Evolutionary conservation across 805 yeast species (phyloP).

Genomic region (Wickerhamomyces subpelliculosus): DNA sequence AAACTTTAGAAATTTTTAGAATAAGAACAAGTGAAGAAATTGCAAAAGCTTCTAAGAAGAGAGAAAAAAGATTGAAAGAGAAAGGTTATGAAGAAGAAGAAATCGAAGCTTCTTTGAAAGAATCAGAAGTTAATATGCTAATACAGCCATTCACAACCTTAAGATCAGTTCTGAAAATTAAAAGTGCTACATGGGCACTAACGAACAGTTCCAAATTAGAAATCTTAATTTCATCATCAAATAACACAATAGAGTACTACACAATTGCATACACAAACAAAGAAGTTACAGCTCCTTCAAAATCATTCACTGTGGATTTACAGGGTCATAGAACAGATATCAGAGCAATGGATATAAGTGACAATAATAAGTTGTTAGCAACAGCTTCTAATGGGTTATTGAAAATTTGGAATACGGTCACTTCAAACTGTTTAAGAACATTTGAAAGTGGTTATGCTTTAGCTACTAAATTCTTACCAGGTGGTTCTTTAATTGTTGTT

Average conservation of each 20-base stretch:
- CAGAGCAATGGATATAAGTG: slow-evolving; percentile 74
- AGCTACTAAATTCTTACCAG: slow-evolving; percentile 78
- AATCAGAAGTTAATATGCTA: slow-evolving; percentile 44
- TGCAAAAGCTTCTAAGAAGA: slow-evolving; percentile 64
- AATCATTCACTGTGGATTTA: slow-evolving; percentile 55
- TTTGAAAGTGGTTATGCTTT: slow-evolving; percentile 87
- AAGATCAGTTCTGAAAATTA: slow-evolving; percentile 58
- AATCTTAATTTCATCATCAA: slow-evolving; percentile 56
- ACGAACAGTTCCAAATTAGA: slow-evolving; percentile 44
- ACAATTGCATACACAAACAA: slow-evolving; percentile 50
- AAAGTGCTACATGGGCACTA: slow-evolving; percentile 59
- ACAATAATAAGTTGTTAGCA: slow-evolving; percentile 73
- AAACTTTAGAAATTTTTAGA: slow-evolving; percentile 74
- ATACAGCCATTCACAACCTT: slow-evolving; percentile 65
- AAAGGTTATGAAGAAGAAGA: slow-evolving; percentile 61
- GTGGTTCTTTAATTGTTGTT: slow-evolving; percentile 78
- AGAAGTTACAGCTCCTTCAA: slow-evolving; percentile 42
- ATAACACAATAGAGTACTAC: slow-evolving; percentile 72
- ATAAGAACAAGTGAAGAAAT: slow-evolving; percentile 72
- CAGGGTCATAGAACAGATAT: slow-evolving; percentile 90
- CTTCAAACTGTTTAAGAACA: slow-evolving; percentile 73
- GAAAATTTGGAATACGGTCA: slow-evolving; percentile 80
- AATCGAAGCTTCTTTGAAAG: slow-evolving; percentile 40
- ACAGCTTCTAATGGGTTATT: slow-evolving; percentile 88
- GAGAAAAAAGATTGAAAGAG: slow-evolving; percentile 71